These are phyloP conservation scores for Chaetomium olivaceum DNA, from an alignment of 2,329 filamentous ascomycete species.

Conservation along the genomic window DNA sequence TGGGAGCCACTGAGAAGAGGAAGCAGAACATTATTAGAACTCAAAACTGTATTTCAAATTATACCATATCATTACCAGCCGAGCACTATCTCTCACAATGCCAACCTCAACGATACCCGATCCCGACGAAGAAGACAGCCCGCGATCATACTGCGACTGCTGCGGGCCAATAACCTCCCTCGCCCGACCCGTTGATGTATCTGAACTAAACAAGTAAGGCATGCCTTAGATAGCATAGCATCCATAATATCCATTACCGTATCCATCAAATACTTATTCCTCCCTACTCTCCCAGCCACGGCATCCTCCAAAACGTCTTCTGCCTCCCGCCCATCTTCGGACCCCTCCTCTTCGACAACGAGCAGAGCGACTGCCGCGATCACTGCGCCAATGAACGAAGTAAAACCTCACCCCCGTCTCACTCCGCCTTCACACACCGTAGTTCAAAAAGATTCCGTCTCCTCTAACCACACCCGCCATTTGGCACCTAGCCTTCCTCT, in stretches of 20 bases:
- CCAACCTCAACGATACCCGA: slow-evolving; percentile 7
- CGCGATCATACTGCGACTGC: slow-evolving; percentile 43
- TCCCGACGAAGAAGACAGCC: slow-evolving; percentile 42
- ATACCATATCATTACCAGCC: not conserved
- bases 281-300: slow-evolving; percentile 16
- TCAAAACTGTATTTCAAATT: not conserved
- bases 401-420: slow-evolving; percentile 73
- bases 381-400: slow-evolving; percentile 79
- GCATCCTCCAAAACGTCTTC: slow-evolving; percentile 49
- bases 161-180: slow-evolving; percentile 42
- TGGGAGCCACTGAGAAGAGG: not conserved
- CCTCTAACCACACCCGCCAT: not conserved
- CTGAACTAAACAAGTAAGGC: slow-evolving; percentile 41
- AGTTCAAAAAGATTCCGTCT: not conserved
- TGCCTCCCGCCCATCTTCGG: slow-evolving; percentile 63
- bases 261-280: not conserved
- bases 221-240: not conserved
- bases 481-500: slow-evolving; percentile 69
- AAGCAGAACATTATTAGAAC: too few species aligned
- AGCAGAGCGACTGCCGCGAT: slow-evolving; percentile 71
- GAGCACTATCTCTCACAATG: slow-evolving; percentile 8
- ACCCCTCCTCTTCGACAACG: slow-evolving; percentile 72
- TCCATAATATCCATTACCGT: slow-evolving; percentile 1
- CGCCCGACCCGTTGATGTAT: slow-evolving; percentile 45
- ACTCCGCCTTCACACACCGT: slow-evolving; percentile 44